These are phyloP conservation scores for Suillus ampliporus DNA, from an alignment of 768 basidiomycete genomes.

Conservation along the genomic window DNA sequence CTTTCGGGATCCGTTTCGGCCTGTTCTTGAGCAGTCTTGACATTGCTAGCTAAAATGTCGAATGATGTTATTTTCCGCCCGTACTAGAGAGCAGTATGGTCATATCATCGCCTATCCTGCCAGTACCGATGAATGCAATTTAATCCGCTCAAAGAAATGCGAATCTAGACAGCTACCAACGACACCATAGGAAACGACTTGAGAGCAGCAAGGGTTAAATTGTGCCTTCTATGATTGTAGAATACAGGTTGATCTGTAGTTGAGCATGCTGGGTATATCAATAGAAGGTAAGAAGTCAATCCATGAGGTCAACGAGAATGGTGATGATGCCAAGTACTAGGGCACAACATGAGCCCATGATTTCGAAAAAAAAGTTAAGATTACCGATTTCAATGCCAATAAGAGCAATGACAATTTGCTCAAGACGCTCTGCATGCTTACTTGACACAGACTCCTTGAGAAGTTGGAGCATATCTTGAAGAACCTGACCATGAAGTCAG, in stretches of 20 bases:
- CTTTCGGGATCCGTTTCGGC: not conserved
- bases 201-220: not conserved
- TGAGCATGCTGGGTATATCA: conserved; percentile 7
- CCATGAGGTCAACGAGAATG: conserved; percentile 84
- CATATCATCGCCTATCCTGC: not conserved
- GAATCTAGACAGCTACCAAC: not conserved
- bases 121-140: not conserved
- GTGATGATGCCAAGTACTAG: conserved; percentile 88
- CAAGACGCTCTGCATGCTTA: conserved; percentile 87
- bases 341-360: conserved; percentile 9
- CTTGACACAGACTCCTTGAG: conserved; percentile 94
- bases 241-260: conserved; percentile 1
- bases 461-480: conserved; percentile 96
- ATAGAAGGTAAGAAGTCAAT: conserved; percentile 31
- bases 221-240: not conserved
- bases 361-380: conserved; percentile 11
- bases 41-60: too few species aligned
- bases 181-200: not conserved
- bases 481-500: conserved; percentile 55
- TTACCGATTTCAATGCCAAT: conserved; percentile 88
- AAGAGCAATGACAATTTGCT: conserved; percentile 90
- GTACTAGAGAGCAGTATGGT: not conserved
- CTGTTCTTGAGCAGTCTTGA: not conserved
- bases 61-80: not conserved
- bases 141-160: not conserved